Evolutionary conservation across 441 rosid species (phyloP).

Genomic region (Erodium chrysanthum): DNA sequence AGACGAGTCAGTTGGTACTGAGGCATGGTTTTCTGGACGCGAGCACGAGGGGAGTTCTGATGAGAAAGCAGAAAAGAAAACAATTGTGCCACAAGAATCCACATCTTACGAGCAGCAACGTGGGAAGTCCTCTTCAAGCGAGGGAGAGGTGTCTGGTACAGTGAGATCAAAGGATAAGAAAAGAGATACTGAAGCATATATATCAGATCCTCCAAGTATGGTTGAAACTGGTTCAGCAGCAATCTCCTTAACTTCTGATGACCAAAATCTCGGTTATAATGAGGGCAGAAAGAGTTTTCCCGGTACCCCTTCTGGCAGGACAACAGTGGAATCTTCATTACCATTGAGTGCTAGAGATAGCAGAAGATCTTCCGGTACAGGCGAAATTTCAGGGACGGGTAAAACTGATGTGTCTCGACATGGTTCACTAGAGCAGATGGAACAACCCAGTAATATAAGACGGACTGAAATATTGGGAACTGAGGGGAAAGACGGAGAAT

Average conservation of each 20-base stretch:
- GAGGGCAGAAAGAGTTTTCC: conserved; percentile 31
- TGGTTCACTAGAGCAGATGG: conserved; percentile 16
- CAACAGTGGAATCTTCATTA: conserved; percentile 28
- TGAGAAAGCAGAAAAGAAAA: conserved; percentile 37
- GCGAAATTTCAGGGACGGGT: conserved; percentile 34
- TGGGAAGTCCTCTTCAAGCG: conserved; percentile 29
- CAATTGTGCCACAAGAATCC: conserved; percentile 31
- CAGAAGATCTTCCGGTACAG: conserved; percentile 28
- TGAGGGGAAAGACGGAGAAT: conserved; percentile 29
- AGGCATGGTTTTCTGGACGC: conserved; percentile 77
- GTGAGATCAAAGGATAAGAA: conserved; percentile 23
- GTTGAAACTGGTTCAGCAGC: conserved; percentile 36
- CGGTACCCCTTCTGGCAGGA: conserved; percentile 28
- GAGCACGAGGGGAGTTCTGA: conserved; percentile 49
- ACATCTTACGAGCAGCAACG: conserved; percentile 29
- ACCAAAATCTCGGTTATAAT: conserved; percentile 26
- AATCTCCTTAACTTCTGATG: conserved; percentile 34
- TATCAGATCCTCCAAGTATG: conserved; percentile 26
- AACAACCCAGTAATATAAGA: conserved; percentile 19
- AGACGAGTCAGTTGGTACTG: conserved; percentile 51
- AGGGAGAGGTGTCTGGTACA: conserved; percentile 28
- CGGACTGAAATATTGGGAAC: conserved; percentile 31
- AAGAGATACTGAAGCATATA: conserved; percentile 28
- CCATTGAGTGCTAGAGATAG: conserved; percentile 32
- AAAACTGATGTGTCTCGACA: background rate